A percentile compares a stretch with the other conserved stretches of the same genome.
Conservation (phyloP, 192 early-diverging fungal genomes). For the Gaertneriomyces sp. region DNA sequence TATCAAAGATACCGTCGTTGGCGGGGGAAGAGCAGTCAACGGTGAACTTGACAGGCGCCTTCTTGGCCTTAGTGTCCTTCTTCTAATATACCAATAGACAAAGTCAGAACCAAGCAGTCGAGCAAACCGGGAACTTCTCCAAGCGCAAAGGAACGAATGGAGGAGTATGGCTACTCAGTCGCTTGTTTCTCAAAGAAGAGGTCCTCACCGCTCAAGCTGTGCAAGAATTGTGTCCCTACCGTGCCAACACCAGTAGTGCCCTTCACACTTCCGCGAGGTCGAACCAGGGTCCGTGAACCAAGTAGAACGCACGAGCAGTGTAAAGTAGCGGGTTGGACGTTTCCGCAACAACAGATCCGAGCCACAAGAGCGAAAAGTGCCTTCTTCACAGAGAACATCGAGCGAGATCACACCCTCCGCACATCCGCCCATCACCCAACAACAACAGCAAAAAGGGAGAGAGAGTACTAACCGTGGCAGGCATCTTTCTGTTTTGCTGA, state of each 20-base stretch:
- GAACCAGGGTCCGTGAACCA: too few relatives aligned
- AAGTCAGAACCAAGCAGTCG: constrained; percentile 20
- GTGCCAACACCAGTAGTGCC: too few relatives aligned
- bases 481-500: too few relatives aligned
- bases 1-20: constrained; percentile 94
- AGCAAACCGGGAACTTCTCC: constrained; percentile 16
- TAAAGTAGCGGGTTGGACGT: neutral
- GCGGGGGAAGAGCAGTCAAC: constrained; percentile 92
- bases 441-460: too few relatives aligned
- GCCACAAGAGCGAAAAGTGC: neutral
- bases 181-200: constrained; percentile 4
- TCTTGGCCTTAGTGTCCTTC: constrained; percentile 45
- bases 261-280: too few relatives aligned
- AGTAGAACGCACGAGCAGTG: too few relatives aligned
- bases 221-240: too few relatives aligned
- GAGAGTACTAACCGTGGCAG: too few relatives aligned
- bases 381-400: too few relatives aligned
- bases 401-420: too few relatives aligned
- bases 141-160: neutral
- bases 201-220: neutral
- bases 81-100: constrained; percentile 9
- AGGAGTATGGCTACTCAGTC: constrained; percentile 18
- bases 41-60: constrained; percentile 72
- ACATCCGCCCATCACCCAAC: too few relatives aligned
- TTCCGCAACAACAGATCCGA: constrained; percentile 12